Percentiles rank a stretch among this genome's conserved stretches.
Evolutionary conservation across 306 rosid species (phyloP).

Genomic region (Cyamopsis tetragonoloba): DNA sequence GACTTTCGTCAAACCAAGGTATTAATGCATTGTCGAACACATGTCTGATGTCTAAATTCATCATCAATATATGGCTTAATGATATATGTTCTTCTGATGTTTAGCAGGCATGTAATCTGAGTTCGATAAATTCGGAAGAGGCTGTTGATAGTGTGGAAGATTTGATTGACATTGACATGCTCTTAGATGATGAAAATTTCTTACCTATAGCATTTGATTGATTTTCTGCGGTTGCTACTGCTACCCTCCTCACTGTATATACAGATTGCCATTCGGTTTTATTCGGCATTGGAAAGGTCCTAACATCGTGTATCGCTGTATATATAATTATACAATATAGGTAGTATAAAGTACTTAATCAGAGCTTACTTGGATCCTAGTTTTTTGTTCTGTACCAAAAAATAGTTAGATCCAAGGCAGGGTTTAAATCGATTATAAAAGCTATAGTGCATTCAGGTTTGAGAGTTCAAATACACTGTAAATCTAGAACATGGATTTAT

Average conservation of each 20-base stretch:
- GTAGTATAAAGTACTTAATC: constrained; percentile 13
- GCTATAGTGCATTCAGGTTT: constrained; percentile 24
- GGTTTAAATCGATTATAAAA: constrained; percentile 23
- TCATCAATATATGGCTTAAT: constrained; percentile 10
- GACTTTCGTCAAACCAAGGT: constrained; percentile 73
- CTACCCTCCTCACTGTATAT: constrained; percentile 24
- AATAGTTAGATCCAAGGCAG: constrained; percentile 16
- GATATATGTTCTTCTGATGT: background rate
- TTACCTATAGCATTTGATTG: constrained; percentile 61
- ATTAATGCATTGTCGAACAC: constrained; percentile 46
- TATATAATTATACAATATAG: constrained; percentile 32
- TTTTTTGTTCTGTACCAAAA: background rate
- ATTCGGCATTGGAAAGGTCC: constrained; percentile 30
- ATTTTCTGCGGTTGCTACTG: constrained; percentile 23
- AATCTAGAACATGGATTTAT: constrained; percentile 21
- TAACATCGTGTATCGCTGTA: constrained; percentile 31
- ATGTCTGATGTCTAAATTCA: background rate
- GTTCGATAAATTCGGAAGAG: constrained; percentile 49
- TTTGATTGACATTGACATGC: constrained; percentile 60
- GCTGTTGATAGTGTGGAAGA: constrained; percentile 54
- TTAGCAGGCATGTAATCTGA: constrained; percentile 41
- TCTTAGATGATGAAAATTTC: constrained; percentile 61
- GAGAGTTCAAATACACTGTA: constrained; percentile 12
- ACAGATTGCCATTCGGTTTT: constrained; percentile 36
- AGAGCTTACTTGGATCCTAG: constrained; percentile 5